Percentiles rank a stretch among this genome's conserved stretches.
phyloP scores from a whole-genome alignment of 2,329 filamentous ascomycete genomes.

The Sporothrix schenckii region DNA sequence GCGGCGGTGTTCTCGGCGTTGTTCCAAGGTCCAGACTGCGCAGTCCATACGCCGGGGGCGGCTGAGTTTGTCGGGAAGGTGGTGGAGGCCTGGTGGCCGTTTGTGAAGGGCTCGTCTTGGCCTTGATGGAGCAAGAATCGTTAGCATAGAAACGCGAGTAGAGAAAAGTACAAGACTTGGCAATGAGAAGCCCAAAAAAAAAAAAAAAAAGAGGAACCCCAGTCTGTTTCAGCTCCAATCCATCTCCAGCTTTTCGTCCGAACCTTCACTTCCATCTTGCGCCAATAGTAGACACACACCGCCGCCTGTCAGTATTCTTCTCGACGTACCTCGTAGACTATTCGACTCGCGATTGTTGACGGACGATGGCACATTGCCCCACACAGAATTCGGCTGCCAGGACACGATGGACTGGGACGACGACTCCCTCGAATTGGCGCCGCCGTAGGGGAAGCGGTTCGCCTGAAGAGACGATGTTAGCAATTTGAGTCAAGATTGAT shows the following conservation, averaged over 20 bases:
- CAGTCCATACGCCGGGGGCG: slow-evolving; percentile 27
- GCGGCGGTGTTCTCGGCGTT: slow-evolving; percentile 52
- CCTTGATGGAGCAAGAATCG: slow-evolving; percentile 1
- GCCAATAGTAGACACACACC: neutral
- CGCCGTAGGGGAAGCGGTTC: slow-evolving; percentile 26
- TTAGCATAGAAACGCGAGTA: neutral
- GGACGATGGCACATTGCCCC: slow-evolving; percentile 47
- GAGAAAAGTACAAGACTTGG: neutral
- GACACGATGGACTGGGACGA: slow-evolving; percentile 48
- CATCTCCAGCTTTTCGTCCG: neutral
- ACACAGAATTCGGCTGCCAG: slow-evolving; percentile 52
- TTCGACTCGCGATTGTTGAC: slow-evolving; percentile 51
- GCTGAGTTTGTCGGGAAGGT: slow-evolving; percentile 24
- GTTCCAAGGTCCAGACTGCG: slow-evolving; percentile 62
- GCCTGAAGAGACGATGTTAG: slow-evolving; percentile 7
- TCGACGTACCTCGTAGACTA: slow-evolving; percentile 53
- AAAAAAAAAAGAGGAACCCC: no score
- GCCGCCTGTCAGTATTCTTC: neutral
- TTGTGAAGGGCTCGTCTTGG: slow-evolving; percentile 45
- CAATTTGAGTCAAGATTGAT: neutral
- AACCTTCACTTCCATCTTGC: neutral
- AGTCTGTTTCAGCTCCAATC: no score
- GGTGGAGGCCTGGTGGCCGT: slow-evolving; percentile 4
- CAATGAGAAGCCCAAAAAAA: neutral
- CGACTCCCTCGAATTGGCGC: slow-evolving; percentile 41